Percentiles rank a stretch among this genome's conserved stretches.
Conservation (phyloP, 2,329 filamentous ascomycete species). For the Phaeosphaeriaceae sp. region DNA sequence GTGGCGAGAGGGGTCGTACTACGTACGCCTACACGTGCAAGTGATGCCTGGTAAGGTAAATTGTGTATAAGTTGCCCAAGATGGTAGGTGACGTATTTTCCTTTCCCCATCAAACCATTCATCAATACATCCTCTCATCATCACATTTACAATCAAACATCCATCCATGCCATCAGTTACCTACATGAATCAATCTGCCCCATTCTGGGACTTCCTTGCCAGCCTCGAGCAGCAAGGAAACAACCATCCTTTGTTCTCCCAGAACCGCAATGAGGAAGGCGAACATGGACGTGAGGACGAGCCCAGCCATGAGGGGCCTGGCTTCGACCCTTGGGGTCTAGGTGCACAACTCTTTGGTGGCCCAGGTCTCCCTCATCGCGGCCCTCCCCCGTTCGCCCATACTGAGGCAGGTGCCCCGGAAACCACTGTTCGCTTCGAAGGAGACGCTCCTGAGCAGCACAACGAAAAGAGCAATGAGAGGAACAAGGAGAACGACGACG, state of each 20-base stretch:
- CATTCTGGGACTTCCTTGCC: conserved; percentile 64
- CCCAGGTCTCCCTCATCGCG: conserved; percentile 36
- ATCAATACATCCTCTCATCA: conserved; percentile 10
- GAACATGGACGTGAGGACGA: conserved; percentile 30
- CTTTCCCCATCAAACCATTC: conserved; percentile 10
- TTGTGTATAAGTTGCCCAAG: conserved; percentile 33
- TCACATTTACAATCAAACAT: conserved; percentile 8
- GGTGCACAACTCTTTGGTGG: conserved; percentile 38
- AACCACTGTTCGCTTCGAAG: neutral
- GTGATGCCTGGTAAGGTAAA: conserved; percentile 33
- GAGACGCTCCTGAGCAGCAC: conserved; percentile 1
- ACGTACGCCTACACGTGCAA: conserved; percentile 40
- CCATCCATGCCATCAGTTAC: conserved; percentile 59
- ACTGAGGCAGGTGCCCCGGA: neutral
- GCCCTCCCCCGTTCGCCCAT: conserved; percentile 21
- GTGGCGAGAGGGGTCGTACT: conserved; percentile 35
- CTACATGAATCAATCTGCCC: conserved; percentile 60
- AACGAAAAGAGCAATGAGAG: conserved; percentile 15
- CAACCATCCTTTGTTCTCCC: conserved; percentile 55
- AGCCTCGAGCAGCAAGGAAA: conserved; percentile 56
- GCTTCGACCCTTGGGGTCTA: conserved; percentile 45
- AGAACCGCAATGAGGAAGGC: conserved; percentile 38
- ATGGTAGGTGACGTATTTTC: conserved; percentile 11
- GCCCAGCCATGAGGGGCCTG: conserved; percentile 12
- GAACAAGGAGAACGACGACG: conserved; percentile 19